A percentile compares a stretch with the other conserved stretches of the same genome.
phyloP scores from a whole-genome alignment of 768 basidiomycete species.

The Tylopilus sp. region DNA sequence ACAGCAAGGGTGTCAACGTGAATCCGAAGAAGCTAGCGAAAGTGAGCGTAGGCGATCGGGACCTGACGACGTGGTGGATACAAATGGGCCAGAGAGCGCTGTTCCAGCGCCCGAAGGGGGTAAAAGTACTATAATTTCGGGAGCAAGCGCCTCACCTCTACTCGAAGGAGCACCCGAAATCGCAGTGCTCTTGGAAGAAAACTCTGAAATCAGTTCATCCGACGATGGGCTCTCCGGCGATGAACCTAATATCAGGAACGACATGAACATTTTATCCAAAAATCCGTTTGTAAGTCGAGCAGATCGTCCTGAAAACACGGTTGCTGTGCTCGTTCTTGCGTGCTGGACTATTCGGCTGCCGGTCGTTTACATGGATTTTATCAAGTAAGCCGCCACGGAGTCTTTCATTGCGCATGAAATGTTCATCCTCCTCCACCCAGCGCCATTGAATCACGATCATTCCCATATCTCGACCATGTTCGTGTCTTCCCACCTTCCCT shows the following conservation, averaged over 20 bases:
- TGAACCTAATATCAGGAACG: constrained; percentile 9
- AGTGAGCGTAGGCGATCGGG: constrained; percentile 1
- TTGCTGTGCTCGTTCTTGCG: constrained; percentile 70
- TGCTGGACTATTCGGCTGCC: constrained; percentile 83
- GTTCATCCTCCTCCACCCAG: constrained; percentile 37
- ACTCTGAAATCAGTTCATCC: constrained; percentile 34
- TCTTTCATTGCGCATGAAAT: not conserved
- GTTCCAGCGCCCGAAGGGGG: constrained; percentile 7
- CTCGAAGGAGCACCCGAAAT: constrained; percentile 40
- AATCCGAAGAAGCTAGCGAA: constrained; percentile 5
- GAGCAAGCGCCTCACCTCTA: no score
- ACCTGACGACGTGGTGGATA: constrained; percentile 18
- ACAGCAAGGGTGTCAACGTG: constrained; percentile 21
- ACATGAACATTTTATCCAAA: constrained; percentile 1
- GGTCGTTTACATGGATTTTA: constrained; percentile 70
- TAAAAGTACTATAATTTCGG: no score
- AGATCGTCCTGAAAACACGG: constrained; percentile 44
- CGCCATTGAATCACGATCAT: constrained; percentile 65
- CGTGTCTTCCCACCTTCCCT: constrained; percentile 59
- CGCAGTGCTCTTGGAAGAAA: constrained; percentile 37
- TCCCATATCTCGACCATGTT: constrained; percentile 79
- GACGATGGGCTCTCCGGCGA: constrained; percentile 25
- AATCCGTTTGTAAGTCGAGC: constrained; percentile 26
- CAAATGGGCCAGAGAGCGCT: constrained; percentile 7
- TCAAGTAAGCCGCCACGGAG: constrained; percentile 45